A percentile compares a stretch with the other conserved stretches of the same genome.
Conservation (phyloP, 768 basidiomycete genomes). For the Mycena maculata region DNA sequence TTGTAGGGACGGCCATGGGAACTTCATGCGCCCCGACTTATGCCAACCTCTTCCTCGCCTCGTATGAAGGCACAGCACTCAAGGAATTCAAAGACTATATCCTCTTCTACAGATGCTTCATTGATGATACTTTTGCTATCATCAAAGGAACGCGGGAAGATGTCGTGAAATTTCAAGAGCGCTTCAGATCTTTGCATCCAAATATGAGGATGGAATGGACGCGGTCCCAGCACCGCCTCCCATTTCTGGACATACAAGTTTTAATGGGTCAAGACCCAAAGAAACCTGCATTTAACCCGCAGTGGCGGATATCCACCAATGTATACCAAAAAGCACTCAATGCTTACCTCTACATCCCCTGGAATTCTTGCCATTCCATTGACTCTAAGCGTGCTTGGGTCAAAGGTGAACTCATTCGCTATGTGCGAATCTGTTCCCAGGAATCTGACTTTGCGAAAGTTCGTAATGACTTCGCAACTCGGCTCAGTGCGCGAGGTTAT, state of each 20-base stretch:
- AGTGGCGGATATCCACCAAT: slow-evolving; percentile 2
- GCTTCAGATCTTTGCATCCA: slow-evolving; percentile 16
- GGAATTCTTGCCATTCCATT: no score
- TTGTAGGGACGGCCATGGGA: no score
- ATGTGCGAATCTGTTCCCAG: no score
- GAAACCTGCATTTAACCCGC: not conserved
- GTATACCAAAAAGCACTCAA: no score
- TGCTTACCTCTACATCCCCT: no score
- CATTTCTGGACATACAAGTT: slow-evolving; percentile 30
- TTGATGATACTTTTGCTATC: no score
- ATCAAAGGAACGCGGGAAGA: slow-evolving; percentile 27
- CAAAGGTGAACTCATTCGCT: no score
- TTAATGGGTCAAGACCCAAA: slow-evolving; percentile 5
- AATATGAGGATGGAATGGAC: no score
- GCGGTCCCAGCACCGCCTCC: not conserved
- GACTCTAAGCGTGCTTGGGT: no score
- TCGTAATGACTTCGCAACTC: no score
- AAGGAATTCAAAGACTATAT: slow-evolving; percentile 18
- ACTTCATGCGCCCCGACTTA: slow-evolving; percentile 31
- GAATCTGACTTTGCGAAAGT: slow-evolving; percentile 3
- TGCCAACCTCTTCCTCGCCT: slow-evolving; percentile 31
- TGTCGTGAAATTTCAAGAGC: slow-evolving; percentile 20
- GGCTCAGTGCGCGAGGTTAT: no score
- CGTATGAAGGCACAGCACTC: slow-evolving; percentile 15
- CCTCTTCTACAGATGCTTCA: slow-evolving; percentile 16